Percentiles rank a stretch among this genome's conserved stretches.
Evolutionary conservation across 2,329 filamentous ascomycete genomes (phyloP).

Genomic region (Fusarium sp.): DNA sequence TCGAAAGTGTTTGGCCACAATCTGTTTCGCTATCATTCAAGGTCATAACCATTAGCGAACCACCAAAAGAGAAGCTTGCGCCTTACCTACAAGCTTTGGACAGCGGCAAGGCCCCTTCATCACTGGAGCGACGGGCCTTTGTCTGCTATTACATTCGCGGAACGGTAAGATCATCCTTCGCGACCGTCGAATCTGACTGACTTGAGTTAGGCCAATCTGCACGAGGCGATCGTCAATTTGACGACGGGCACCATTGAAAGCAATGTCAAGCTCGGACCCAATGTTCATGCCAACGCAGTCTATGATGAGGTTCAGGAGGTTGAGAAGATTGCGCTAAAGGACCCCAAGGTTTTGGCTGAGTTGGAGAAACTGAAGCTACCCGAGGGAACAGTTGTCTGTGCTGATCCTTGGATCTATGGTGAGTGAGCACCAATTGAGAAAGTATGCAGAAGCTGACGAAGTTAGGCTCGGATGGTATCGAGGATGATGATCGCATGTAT

Average conservation of each 20-base stretch:
- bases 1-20: constrained; percentile 24
- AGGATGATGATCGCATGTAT: constrained; percentile 36
- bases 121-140: constrained; percentile 29
- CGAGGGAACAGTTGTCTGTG: constrained; percentile 31
- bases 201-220: constrained; percentile 22
- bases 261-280: constrained; percentile 33
- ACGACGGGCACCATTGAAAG: constrained; percentile 24
- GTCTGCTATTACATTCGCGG: constrained; percentile 34
- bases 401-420: constrained; percentile 39
- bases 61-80: constrained; percentile 27
- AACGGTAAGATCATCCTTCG: constrained; percentile 2
- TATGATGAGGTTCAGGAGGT: constrained; percentile 34
- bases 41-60: constrained; percentile 36
- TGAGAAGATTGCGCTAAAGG: constrained; percentile 30
- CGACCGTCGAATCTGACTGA: background rate
- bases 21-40: constrained; percentile 34
- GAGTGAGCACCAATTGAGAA: background rate
- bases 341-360: constrained; percentile 28
- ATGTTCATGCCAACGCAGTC: constrained; percentile 30
- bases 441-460: background rate
- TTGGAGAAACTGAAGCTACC: constrained; percentile 31
- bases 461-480: constrained; percentile 31
- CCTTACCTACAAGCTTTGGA: constrained; percentile 27
- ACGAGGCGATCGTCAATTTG: constrained; percentile 36
- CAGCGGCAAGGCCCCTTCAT: background rate